A percentile compares a stretch with the other conserved stretches of the same genome.
phyloP scores from a whole-genome alignment of 2,329 filamentous ascomycete species.

The Arachnopeziza araneosa region DNA sequence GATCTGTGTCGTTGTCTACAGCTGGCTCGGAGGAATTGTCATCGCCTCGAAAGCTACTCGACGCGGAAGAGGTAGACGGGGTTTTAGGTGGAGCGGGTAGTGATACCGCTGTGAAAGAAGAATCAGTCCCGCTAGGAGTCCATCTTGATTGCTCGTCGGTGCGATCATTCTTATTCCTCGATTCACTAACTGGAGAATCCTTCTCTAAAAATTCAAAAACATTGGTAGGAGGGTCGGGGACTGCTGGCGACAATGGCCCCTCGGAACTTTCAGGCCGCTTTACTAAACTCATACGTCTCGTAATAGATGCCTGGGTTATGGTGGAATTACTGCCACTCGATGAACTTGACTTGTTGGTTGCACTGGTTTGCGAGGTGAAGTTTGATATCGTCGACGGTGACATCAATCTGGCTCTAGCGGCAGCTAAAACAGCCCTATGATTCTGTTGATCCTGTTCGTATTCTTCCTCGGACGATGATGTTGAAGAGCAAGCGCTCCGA shows the following conservation, averaged over 20 bases:
- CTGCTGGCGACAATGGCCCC: constrained; percentile 26
- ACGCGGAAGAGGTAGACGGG: constrained; percentile 26
- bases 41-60: constrained; percentile 29
- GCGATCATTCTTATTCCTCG: constrained; percentile 1
- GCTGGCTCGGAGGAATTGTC: constrained; percentile 32
- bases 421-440: constrained; percentile 21
- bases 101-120: constrained; percentile 5
- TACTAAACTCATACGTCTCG: constrained; percentile 12
- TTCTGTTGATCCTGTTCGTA: constrained; percentile 17
- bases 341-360: background rate
- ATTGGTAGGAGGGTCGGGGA: constrained; percentile 24
- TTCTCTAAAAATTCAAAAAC: constrained; percentile 27
- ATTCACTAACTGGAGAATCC: background rate
- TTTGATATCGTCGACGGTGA: constrained; percentile 31
- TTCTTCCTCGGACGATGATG: constrained; percentile 23
- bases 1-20: constrained; percentile 38
- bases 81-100: constrained; percentile 20
- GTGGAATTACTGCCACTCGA: constrained; percentile 36
- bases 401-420: constrained; percentile 23
- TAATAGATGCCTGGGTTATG: constrained; percentile 33
- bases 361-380: constrained; percentile 21
- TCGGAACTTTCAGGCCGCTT: constrained; percentile 19
- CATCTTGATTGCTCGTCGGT: background rate
- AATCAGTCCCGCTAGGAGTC: background rate
- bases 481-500: constrained; percentile 19